Conservation (phyloP, 371 early-diverging fungal genomes). For the Mucor circinelloides region DNA sequence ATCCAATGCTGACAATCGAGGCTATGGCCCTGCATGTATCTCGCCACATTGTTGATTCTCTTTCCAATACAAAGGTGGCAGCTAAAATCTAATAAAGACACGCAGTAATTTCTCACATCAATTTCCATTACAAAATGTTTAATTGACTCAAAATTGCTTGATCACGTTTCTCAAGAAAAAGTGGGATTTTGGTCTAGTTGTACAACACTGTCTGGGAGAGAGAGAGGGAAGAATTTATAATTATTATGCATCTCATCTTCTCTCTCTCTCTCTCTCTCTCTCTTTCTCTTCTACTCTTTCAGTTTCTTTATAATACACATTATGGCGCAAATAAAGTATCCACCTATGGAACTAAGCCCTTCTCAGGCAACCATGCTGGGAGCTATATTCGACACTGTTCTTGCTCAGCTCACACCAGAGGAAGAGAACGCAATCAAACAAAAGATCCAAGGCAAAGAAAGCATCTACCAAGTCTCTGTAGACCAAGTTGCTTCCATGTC, state of each 20-base stretch:
- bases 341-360: not conserved
- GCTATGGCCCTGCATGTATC: conserved; percentile 38
- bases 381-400: conserved; percentile 46
- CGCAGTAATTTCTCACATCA: not conserved
- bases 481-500: not conserved
- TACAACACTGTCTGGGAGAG: not conserved
- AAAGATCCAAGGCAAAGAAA: not conserved
- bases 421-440: conserved; percentile 30
- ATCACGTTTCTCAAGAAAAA: not conserved
- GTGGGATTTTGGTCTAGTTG: not conserved
- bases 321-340: not conserved
- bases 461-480: not conserved
- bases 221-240: not conserved
- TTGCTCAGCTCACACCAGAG: conserved; percentile 34
- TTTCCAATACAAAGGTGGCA: not conserved
- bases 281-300: not conserved
- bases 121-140: not conserved
- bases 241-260: not conserved
- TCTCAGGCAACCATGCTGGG: not conserved
- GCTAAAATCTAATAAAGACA: not conserved
- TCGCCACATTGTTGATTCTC: conserved; percentile 13
- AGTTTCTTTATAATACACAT: too few relatives aligned
- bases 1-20: conserved; percentile 65
- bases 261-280: not conserved
- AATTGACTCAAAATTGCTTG: not conserved